Evolutionary conservation across 2,329 filamentous ascomycete genomes (phyloP), one percentile per base, ranked within the genome.

Genomic region (Penicillium sclerotigenum): DNA sequence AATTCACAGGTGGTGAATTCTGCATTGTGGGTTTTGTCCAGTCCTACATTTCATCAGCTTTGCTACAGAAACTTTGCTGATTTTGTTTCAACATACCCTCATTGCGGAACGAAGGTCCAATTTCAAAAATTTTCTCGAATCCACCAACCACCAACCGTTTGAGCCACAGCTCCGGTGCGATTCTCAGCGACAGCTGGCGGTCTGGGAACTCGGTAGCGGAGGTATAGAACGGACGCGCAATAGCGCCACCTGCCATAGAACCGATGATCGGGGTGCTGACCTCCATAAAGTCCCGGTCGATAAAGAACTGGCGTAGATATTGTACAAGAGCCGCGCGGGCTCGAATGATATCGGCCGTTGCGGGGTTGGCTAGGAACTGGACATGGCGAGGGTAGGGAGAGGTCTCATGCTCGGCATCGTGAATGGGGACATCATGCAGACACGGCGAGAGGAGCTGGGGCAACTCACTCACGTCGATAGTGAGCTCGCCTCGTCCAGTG

Each of bases 1-100:
- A 96, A 97, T 75, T 99, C 94, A 79, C 93, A 97, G 58, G 90
- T 97, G 42, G 90, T 94, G 75, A 97, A 99, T 71, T 99, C 94
- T 0, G 94, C 93, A 69, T 99, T 99, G 72, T 99, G 94, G 0
- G 91, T 96, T 29, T 83, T 83, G 72, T 97, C 92, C 34, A 96
- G 74, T 1, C 82, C 81, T 79, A 36, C 33, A 18, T 14, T 28
- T 41, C 13, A 24, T 65, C 38, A 66, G 55, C 40, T 41, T 36
- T 22, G 36, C 47, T 34, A 47, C 28, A 37, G 11, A 22, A 0
- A 8, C 40, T 13, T 20, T 26, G 1, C 4, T 10, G n/a, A 6
- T 33, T 33, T 2, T 31, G 3, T 10, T 6, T 28, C 28, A 10
- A 57, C 65, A 43, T 77, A 72, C 91, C 90, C 77, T 99, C 94